A percentile compares a stretch with the other conserved stretches of the same genome.
Conservation (phyloP, 768 basidiomycete genomes). For the Leccinum rimulosum region DNA sequence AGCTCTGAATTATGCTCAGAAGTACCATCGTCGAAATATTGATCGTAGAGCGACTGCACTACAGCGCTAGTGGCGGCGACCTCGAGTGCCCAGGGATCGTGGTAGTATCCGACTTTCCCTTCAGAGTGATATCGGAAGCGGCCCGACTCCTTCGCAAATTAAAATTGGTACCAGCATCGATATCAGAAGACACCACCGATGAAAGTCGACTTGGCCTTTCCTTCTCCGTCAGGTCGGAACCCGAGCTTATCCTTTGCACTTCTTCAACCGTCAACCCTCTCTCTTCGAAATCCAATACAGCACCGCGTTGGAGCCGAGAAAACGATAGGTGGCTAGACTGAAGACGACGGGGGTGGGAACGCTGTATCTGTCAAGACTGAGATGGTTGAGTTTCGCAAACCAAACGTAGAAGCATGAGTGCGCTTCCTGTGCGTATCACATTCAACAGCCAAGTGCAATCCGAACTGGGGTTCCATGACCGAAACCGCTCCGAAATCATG, state of each 20-base stretch:
- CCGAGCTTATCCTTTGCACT: neutral
- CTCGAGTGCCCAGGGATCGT: neutral
- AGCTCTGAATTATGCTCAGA: neutral
- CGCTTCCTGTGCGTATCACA: constrained; percentile 1
- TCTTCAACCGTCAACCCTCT: constrained; percentile 1
- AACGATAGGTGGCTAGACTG: constrained; percentile 33
- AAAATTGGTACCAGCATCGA: neutral
- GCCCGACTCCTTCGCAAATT: constrained; percentile 25
- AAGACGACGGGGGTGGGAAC: constrained; percentile 22
- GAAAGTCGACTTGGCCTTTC: constrained; percentile 6
- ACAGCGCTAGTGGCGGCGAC: neutral
- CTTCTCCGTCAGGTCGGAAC: constrained; percentile 19
- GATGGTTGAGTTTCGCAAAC: constrained; percentile 13
- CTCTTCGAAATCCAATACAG: neutral
- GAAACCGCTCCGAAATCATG: too few relatives aligned
- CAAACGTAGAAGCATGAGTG: constrained; percentile 8
- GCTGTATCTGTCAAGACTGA: constrained; percentile 19
- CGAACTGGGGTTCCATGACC: too few relatives aligned
- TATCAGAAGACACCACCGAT: neutral
- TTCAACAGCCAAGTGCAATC: too few relatives aligned
- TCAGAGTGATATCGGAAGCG: constrained; percentile 32
- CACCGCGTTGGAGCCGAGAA: constrained; percentile 32
- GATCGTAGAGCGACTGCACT: constrained; percentile 46
- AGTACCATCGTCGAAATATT: constrained; percentile 36
- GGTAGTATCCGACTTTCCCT: constrained; percentile 12